phyloP scores from a whole-genome alignment of 2,329 filamentous ascomycete genomes.

The Xylogone sp. region DNA sequence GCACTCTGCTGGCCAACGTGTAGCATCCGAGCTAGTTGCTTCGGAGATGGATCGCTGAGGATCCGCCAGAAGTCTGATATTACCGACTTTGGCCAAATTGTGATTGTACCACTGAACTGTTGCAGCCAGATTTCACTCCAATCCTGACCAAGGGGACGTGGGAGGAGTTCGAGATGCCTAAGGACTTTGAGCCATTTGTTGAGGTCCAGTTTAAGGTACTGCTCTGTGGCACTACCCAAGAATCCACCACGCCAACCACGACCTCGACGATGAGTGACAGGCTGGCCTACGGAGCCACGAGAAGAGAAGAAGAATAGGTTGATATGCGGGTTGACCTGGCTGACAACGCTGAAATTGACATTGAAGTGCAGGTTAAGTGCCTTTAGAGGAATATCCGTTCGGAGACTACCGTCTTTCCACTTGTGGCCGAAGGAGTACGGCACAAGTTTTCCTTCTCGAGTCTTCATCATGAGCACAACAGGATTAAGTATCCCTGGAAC shows the following conservation, averaged over 20 bases:
- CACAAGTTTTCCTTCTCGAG: conserved; percentile 67
- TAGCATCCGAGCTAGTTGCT: conserved; percentile 81
- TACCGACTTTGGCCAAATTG: conserved; percentile 86
- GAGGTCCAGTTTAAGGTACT: conserved; percentile 93
- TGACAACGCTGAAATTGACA: conserved; percentile 92
- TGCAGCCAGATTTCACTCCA: conserved; percentile 98
- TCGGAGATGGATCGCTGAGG: conserved; percentile 73
- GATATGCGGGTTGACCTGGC: conserved; percentile 91
- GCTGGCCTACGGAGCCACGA: conserved; percentile 83
- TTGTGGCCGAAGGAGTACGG: conserved; percentile 98
- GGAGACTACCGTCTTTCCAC: conserved; percentile 94
- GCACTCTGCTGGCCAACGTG: conserved; percentile 84
- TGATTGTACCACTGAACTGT: conserved; percentile 89
- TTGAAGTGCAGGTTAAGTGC: conserved; percentile 96
- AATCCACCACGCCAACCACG: conserved; percentile 96
- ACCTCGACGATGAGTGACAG: conserved; percentile 89
- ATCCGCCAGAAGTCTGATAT: conserved; percentile 82
- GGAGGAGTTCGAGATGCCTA: conserved; percentile 85
- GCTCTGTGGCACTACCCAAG: conserved; percentile 85
- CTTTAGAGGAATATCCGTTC: conserved; percentile 93
- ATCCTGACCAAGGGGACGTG: conserved; percentile 86
- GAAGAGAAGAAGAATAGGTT: conserved; percentile 99
- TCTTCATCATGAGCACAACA: conserved; percentile 90
- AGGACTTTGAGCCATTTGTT: conserved; percentile 98
- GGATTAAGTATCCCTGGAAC: conserved; percentile 96